Percentiles rank a stretch among this genome's conserved stretches.
Conservation (phyloP, 169 alveolate genomes). For the Cryptosporidium ubiquitum region DNA sequence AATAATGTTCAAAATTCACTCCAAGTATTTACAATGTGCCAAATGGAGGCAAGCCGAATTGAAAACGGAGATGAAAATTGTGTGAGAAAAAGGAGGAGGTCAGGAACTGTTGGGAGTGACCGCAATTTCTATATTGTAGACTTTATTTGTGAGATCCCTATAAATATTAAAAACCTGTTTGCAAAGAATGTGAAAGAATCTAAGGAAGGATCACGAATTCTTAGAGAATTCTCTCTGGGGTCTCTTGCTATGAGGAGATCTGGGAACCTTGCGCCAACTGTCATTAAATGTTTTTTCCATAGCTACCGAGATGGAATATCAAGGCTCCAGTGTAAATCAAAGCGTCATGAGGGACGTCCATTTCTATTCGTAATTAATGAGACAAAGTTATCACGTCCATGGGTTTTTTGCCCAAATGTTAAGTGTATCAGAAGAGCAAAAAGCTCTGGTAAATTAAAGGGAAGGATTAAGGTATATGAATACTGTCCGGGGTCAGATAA, state of each 20-base stretch:
- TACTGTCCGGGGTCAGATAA: conserved; percentile 45
- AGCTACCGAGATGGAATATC: conserved; percentile 71
- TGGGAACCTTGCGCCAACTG: conserved; percentile 26
- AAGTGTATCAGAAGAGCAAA: conserved; percentile 67
- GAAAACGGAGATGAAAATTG: background rate
- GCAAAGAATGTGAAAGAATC: conserved; percentile 6
- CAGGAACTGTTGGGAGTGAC: conserved; percentile 15
- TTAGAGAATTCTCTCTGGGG: conserved; percentile 44
- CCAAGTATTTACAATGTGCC: background rate
- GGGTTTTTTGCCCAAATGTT: conserved; percentile 72
- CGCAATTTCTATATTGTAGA: conserved; percentile 70
- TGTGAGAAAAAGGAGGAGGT: conserved; percentile 12
- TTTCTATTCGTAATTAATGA: conserved; percentile 67
- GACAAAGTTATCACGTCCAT: conserved; percentile 67
- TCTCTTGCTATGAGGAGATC: conserved; percentile 73
- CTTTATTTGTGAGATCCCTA: conserved; percentile 52
- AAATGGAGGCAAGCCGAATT: background rate
- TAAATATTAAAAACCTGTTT: conserved; percentile 34
- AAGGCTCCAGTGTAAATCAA: conserved; percentile 60
- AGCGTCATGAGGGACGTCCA: conserved; percentile 62
- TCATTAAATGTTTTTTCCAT: conserved; percentile 55
- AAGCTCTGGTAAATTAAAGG: conserved; percentile 64
- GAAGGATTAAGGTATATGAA: conserved; percentile 55
- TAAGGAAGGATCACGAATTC: conserved; percentile 2
- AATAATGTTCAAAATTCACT: background rate